Conservation (phyloP, 2,329 filamentous ascomycete genomes). For the Penicillium sp. region DNA sequence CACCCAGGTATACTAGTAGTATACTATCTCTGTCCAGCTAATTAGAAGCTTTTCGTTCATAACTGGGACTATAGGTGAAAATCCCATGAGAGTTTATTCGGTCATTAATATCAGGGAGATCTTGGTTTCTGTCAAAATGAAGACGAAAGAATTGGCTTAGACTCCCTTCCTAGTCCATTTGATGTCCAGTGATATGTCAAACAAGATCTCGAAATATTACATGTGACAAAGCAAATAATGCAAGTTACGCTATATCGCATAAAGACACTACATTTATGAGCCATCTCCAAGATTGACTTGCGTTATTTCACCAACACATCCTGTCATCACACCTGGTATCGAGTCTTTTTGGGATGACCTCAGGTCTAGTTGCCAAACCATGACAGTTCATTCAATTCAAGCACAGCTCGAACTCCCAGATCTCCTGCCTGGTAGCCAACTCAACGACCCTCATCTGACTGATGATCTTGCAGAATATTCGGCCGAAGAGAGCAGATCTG, state of each 20-base stretch:
- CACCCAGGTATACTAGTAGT: no score
- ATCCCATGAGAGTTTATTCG: no score
- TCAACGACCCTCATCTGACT: background rate
- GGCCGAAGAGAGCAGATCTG: background rate
- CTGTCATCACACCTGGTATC: background rate
- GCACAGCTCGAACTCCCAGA: background rate
- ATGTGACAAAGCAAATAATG: background rate
- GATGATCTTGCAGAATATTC: background rate
- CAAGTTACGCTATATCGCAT: background rate
- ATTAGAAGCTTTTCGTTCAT: no score
- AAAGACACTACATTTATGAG: no score
- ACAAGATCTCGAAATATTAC: background rate
- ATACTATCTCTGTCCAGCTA: no score
- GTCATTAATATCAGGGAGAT: no score
- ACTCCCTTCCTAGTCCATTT: background rate
- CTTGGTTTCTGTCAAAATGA: background rate
- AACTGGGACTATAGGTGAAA: no score
- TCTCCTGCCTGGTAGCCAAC: background rate
- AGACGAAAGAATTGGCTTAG: background rate
- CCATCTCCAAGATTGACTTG: background rate
- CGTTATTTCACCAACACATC: background rate
- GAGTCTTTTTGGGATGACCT: background rate
- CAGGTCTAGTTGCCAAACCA: background rate
- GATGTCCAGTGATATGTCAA: background rate
- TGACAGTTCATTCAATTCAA: background rate